phyloP scores from a whole-genome alignment of 225 moss, liverwort and hornwort species.

The Marchantia paleacea region DNA sequence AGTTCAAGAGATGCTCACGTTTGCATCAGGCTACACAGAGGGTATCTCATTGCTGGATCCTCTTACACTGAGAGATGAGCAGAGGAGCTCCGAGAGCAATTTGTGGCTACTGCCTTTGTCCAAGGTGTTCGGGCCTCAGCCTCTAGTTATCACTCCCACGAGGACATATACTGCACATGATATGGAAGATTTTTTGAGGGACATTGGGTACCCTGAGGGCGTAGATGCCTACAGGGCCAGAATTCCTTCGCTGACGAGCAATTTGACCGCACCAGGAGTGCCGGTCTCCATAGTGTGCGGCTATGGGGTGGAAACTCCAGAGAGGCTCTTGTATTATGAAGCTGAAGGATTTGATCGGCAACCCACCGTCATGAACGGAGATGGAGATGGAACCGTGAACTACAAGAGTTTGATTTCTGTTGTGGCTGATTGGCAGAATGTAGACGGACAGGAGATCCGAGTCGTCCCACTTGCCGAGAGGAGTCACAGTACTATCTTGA shows the following conservation, averaged over 20 bases:
- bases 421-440: constrained; percentile 40
- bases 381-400: constrained; percentile 54
- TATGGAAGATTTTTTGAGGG: constrained; percentile 63
- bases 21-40: constrained; percentile 80
- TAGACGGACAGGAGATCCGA: constrained; percentile 39
- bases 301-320: constrained; percentile 57
- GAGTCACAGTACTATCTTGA: constrained; percentile 36
- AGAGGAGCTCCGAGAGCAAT: constrained; percentile 83
- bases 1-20: constrained; percentile 73
- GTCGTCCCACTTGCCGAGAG: constrained; percentile 15
- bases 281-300: constrained; percentile 66
- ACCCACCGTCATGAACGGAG: constrained; percentile 44
- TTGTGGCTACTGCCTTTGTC: constrained; percentile 74
- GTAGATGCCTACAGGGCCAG: constrained; percentile 63
- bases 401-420: constrained; percentile 37
- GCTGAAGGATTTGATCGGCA: constrained; percentile 43
- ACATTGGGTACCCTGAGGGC: constrained; percentile 75
- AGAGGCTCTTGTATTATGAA: constrained; percentile 54
- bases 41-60: constrained; percentile 70
- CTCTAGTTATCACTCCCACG: constrained; percentile 56
- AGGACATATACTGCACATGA: constrained; percentile 63
- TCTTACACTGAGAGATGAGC: constrained; percentile 63
- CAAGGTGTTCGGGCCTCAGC: constrained; percentile 51
- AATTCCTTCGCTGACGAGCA: constrained; percentile 63
- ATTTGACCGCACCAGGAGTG: constrained; percentile 57